A percentile compares a stretch with the other conserved stretches of the same genome.
Conservation (phyloP, 129 eudicot species). For the Deinandra increscens region DNA sequence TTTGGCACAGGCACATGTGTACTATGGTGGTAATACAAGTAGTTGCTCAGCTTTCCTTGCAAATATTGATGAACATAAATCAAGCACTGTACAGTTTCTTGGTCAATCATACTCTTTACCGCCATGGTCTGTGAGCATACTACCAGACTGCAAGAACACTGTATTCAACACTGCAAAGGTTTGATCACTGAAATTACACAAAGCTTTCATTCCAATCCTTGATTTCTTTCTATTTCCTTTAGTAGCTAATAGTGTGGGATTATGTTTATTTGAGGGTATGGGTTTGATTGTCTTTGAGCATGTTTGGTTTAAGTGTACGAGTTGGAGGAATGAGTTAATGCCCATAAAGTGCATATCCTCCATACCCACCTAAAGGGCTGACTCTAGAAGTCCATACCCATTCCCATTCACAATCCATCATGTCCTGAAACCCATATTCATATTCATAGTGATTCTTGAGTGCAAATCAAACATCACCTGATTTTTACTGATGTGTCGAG, state of each 20-base stretch:
- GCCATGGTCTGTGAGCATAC: slow-evolving; percentile 97
- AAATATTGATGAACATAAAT: slow-evolving; percentile 77
- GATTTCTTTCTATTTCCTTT: background rate
- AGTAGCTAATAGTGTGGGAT: background rate
- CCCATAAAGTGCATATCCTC: background rate
- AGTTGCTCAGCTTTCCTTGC: slow-evolving; percentile 92
- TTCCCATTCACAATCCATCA: background rate
- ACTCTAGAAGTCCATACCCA: too few relatives aligned
- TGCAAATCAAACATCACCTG: background rate
- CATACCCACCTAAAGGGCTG: background rate
- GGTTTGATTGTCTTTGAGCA: background rate
- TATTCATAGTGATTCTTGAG: background rate
- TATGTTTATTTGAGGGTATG: background rate
- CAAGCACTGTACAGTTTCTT: slow-evolving; percentile 52
- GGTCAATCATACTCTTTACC: slow-evolving; percentile 73
- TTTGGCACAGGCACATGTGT: slow-evolving; percentile 75
- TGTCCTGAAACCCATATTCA: background rate
- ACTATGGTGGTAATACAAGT: slow-evolving; percentile 52
- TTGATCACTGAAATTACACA: slow-evolving; percentile 18
- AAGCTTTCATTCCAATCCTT: background rate
- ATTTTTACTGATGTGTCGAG: background rate
- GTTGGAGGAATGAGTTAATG: background rate
- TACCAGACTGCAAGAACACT: slow-evolving; percentile 82
- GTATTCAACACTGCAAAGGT: slow-evolving; percentile 95
- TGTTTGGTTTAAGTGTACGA: background rate